A percentile compares a stretch with the other conserved stretches of the same genome.
Conservation (phyloP, 768 basidiomycete genomes). For the Lactifluus pinguis region DNA sequence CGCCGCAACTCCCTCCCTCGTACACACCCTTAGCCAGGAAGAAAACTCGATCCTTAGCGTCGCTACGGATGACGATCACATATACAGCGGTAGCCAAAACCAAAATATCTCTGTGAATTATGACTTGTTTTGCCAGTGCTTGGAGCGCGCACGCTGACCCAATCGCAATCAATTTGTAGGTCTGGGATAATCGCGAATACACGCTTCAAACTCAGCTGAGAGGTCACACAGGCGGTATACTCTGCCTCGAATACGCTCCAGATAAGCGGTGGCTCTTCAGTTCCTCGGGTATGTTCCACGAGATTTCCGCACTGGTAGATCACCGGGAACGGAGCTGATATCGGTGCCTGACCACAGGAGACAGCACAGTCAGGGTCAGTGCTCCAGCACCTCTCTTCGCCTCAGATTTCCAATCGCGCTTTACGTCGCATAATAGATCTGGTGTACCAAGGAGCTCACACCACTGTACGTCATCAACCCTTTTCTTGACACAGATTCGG, state of each 20-base stretch:
- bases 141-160: background rate
- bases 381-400: background rate
- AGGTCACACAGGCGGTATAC: conserved; percentile 79
- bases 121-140: background rate
- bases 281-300: conserved; percentile 55
- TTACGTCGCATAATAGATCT: conserved; percentile 44
- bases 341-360: conserved; percentile 39
- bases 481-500: conserved; percentile 69
- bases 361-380: conserved; percentile 78
- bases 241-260: conserved; percentile 66
- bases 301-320: background rate
- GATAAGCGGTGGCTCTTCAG: conserved; percentile 85
- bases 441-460: conserved; percentile 63
- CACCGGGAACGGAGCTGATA: background rate
- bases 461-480: conserved; percentile 69
- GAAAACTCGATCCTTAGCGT: conserved; percentile 11
- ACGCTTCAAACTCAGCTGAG: conserved; percentile 56
- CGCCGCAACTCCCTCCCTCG: conserved; percentile 4
- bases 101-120: conserved; percentile 12
- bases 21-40: conserved; percentile 12
- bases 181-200: conserved; percentile 74
- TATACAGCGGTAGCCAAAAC: conserved; percentile 21
- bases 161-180: conserved; percentile 37
- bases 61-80: conserved; percentile 8
- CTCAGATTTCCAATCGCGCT: background rate